Evolutionary conservation across 2,329 filamentous ascomycete genomes (phyloP).

Genomic region (Cladosporium sp.): DNA sequence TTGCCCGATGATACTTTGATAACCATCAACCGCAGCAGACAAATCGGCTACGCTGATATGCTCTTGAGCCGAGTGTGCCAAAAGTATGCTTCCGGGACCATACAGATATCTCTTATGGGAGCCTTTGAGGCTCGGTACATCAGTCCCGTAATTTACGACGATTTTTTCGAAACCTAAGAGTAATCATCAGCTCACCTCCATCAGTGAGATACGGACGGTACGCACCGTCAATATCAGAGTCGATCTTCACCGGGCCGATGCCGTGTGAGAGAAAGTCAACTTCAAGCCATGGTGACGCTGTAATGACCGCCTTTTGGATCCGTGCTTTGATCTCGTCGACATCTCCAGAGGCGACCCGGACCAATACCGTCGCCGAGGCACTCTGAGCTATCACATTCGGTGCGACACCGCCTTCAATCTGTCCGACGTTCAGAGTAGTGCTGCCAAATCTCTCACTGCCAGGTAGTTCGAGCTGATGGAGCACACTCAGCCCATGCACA

Average conservation of each 20-base stretch:
- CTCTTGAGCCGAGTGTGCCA: conserved; percentile 82
- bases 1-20: background rate
- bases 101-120: conserved; percentile 60
- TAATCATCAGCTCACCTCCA: background rate
- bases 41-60: conserved; percentile 71
- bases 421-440: conserved; percentile 82
- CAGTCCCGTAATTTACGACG: conserved; percentile 86
- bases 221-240: background rate
- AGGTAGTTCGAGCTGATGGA: conserved; percentile 69
- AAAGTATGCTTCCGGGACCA: conserved; percentile 68
- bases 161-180: conserved; percentile 77
- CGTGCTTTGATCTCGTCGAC: background rate
- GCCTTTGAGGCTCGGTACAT: conserved; percentile 69
- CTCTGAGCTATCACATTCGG: conserved; percentile 77
- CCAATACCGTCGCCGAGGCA: background rate
- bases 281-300: background rate
- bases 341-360: conserved; percentile 4
- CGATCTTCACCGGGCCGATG: background rate
- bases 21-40: conserved; percentile 74
- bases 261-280: background rate
- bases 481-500: conserved; percentile 65
- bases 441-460: conserved; percentile 74
- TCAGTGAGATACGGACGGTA: background rate
- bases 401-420: conserved; percentile 77
- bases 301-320: background rate